phyloP scores from a whole-genome alignment of 768 basidiomycete species.

The Crucibulum laeve region DNA sequence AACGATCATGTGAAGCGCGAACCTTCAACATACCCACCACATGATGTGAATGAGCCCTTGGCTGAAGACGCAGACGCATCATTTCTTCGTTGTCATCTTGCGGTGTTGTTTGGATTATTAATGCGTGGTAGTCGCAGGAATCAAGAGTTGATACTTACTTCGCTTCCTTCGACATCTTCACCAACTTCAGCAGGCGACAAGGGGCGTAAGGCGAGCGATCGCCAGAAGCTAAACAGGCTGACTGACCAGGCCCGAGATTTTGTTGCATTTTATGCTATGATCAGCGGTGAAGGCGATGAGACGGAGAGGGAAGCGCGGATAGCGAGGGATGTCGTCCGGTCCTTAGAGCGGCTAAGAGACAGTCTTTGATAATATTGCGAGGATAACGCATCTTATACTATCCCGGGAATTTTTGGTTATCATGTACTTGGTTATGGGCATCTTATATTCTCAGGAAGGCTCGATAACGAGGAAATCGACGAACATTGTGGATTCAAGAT shows the following conservation, averaged over 20 bases:
- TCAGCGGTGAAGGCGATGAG: slow-evolving; percentile 14
- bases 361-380: background rate
- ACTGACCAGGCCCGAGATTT: slow-evolving; percentile 43
- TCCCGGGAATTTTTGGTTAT: too few relatives aligned
- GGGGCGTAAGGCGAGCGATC: slow-evolving; percentile 9
- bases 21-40: slow-evolving; percentile 9
- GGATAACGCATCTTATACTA: too few relatives aligned
- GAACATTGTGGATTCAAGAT: too few relatives aligned
- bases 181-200: background rate
- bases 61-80: slow-evolving; percentile 31
- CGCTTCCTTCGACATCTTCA: slow-evolving; percentile 17
- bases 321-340: slow-evolving; percentile 46
- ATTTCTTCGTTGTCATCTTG: slow-evolving; percentile 69
- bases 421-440: too few relatives aligned
- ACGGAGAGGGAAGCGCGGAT: slow-evolving; percentile 34
- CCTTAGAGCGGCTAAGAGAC: slow-evolving; percentile 42
- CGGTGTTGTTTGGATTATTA: slow-evolving; percentile 64
- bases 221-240: slow-evolving; percentile 26
- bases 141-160: slow-evolving; percentile 26
- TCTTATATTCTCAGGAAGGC: too few relatives aligned
- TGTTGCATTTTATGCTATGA: slow-evolving; percentile 38
- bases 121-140: slow-evolving; percentile 36
- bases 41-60: slow-evolving; percentile 12
- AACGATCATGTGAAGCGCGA: slow-evolving; percentile 9
- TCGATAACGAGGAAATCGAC: too few relatives aligned